Evolutionary conservation across 352 stramenopile species (phyloP).

Genomic region (Pythium folliculosum): DNA sequence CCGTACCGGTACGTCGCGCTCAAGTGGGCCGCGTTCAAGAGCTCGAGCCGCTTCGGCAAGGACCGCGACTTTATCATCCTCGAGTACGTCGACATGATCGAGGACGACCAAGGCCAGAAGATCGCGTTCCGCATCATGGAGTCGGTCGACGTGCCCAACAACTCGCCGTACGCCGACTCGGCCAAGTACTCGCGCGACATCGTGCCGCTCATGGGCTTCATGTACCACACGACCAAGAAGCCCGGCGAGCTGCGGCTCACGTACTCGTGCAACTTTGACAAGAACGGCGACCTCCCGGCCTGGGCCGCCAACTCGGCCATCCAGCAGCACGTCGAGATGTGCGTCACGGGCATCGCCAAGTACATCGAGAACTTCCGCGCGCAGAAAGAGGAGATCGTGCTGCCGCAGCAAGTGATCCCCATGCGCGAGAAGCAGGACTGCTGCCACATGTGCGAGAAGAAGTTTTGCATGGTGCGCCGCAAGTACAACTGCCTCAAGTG

Average conservation of each 20-base stretch:
- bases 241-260: constrained; percentile 79
- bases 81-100: constrained; percentile 89
- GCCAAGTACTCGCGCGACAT: constrained; percentile 69
- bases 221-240: constrained; percentile 87
- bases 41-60: constrained; percentile 73
- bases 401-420: constrained; percentile 72
- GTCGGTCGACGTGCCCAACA: constrained; percentile 71
- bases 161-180: constrained; percentile 58
- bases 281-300: constrained; percentile 78
- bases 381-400: constrained; percentile 68
- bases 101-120: constrained; percentile 83
- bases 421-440: constrained; percentile 76
- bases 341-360: constrained; percentile 82
- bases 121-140: constrained; percentile 85
- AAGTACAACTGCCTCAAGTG: constrained; percentile 88
- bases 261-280: constrained; percentile 88
- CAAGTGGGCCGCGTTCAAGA: constrained; percentile 89
- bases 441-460: constrained; percentile 74
- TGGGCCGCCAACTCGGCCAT: constrained; percentile 85
- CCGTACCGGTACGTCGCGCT: constrained; percentile 80
- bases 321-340: constrained; percentile 87
- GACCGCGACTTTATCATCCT: constrained; percentile 84
- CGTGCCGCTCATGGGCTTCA: constrained; percentile 83
- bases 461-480: constrained; percentile 70
- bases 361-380: constrained; percentile 84